phyloP scores from a whole-genome alignment of 2,329 filamentous ascomycete genomes.

The Emericellopsis atlantica region DNA sequence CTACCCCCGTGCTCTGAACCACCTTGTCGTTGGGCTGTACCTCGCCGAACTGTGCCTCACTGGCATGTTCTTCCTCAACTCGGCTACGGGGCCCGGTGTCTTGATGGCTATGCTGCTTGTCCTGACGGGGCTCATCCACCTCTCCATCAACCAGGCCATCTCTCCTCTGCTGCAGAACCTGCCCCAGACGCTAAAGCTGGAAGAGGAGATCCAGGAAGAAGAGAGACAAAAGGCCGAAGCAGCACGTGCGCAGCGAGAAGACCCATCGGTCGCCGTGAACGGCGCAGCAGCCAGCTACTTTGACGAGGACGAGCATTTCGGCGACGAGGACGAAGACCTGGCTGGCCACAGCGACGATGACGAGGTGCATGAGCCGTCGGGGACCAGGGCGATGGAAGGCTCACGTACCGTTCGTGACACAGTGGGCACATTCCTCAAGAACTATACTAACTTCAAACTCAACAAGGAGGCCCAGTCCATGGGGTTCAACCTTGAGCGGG shows the following conservation, averaged over 20 bases:
- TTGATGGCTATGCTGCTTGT: slow-evolving; percentile 67
- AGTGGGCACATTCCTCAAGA: slow-evolving; percentile 14
- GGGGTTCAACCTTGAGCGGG: slow-evolving; percentile 12
- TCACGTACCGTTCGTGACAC: slow-evolving; percentile 10
- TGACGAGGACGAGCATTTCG: slow-evolving; percentile 19
- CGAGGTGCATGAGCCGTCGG: slow-evolving; percentile 6
- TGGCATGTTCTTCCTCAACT: slow-evolving; percentile 65
- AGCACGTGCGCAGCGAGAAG: slow-evolving; percentile 9
- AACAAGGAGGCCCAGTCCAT: slow-evolving; percentile 14
- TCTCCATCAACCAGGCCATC: slow-evolving; percentile 61
- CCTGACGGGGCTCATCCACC: slow-evolving; percentile 65
- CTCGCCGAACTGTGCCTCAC: slow-evolving; percentile 72
- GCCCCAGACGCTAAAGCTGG: slow-evolving; percentile 55
- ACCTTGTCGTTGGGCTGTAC: slow-evolving; percentile 75
- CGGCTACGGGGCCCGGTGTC: slow-evolving; percentile 54
- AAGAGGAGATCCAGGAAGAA: slow-evolving; percentile 31
- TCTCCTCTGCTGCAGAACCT: slow-evolving; percentile 67
- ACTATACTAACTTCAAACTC: slow-evolving; percentile 16
- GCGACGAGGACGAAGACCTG: slow-evolving; percentile 19
- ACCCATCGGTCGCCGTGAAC: slow-evolving; percentile 6
- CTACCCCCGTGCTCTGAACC: slow-evolving; percentile 78
- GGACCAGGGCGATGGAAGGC: slow-evolving; percentile 23
- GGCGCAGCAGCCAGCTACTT: slow-evolving; percentile 22
- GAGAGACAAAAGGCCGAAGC: slow-evolving; percentile 33
- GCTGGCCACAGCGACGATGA: slow-evolving; percentile 11